Conservation (phyloP, 2,329 filamentous ascomycete genomes). For the Aspergillus sp. region DNA sequence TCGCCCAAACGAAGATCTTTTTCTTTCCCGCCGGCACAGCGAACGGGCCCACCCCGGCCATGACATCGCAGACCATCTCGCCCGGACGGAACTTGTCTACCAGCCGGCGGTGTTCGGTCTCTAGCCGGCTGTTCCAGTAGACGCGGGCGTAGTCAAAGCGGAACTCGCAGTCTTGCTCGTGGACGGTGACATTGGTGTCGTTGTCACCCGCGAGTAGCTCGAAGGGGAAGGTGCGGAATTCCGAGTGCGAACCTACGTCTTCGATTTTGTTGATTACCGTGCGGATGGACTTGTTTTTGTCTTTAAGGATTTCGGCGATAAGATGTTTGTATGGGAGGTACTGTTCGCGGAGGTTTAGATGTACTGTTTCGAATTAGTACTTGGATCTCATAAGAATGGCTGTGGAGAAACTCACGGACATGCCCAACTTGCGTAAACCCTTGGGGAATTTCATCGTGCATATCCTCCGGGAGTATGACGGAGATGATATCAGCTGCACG, state of each 20-base stretch:
- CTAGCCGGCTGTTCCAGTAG: slow-evolving; percentile 93
- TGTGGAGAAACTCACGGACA: slow-evolving; percentile 50
- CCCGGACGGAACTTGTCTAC: slow-evolving; percentile 69
- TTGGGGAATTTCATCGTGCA: slow-evolving; percentile 70
- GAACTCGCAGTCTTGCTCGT: slow-evolving; percentile 78
- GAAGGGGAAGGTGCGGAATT: slow-evolving; percentile 87
- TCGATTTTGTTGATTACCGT: slow-evolving; percentile 97
- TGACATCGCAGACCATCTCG: slow-evolving; percentile 88
- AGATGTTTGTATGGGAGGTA: slow-evolving; percentile 80
- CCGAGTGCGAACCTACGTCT: slow-evolving; percentile 73
- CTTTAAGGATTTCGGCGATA: slow-evolving; percentile 75
- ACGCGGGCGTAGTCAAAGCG: slow-evolving; percentile 91
- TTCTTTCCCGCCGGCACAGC: slow-evolving; percentile 85
- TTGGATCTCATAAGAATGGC: not conserved
- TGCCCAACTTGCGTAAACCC: slow-evolving; percentile 88
- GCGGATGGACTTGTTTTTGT: slow-evolving; percentile 73
- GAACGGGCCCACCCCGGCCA: slow-evolving; percentile 95
- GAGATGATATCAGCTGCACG: slow-evolving; percentile 69
- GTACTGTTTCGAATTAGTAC: slow-evolving; percentile 47
- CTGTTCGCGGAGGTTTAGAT: slow-evolving; percentile 77
- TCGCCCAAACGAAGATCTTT: slow-evolving; percentile 87
- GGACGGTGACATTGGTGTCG: slow-evolving; percentile 74
- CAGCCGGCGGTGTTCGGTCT: slow-evolving; percentile 78
- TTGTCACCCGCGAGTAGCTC: slow-evolving; percentile 77
- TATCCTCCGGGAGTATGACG: slow-evolving; percentile 69